These are phyloP conservation scores for Pinus tabuliformis DNA, from an alignment of 75 land plant species.

Conservation along the genomic window DNA sequence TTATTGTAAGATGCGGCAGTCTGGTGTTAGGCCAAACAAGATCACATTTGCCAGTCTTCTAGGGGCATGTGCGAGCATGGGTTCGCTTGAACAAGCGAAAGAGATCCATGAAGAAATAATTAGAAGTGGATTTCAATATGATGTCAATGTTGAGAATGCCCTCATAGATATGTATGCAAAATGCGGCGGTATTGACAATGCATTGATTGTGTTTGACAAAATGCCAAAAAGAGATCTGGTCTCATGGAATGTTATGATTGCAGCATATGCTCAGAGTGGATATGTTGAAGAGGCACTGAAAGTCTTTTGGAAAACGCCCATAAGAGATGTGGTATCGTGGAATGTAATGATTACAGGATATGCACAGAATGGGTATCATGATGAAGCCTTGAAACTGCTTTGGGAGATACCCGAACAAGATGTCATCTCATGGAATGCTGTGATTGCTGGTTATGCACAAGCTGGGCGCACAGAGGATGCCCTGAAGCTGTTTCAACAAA, in stretches of 20 bases:
- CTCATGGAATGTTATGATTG: slow-evolving; percentile 49
- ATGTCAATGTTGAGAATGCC: slow-evolving; percentile 37
- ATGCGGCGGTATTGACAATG: slow-evolving; percentile 40
- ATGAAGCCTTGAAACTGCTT: slow-evolving; percentile 9
- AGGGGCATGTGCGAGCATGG: slow-evolving; percentile 33
- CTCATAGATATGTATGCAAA: slow-evolving; percentile 58
- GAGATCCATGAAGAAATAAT: slow-evolving; percentile 28
- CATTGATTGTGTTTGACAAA: slow-evolving; percentile 24
- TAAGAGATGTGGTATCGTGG: not conserved
- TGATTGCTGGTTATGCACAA: slow-evolving; percentile 12
- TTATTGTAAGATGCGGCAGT: slow-evolving; percentile 35
- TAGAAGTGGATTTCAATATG: slow-evolving; percentile 24
- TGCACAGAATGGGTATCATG: slow-evolving; percentile 15
- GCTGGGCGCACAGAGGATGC: slow-evolving; percentile 4
- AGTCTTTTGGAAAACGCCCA: slow-evolving; percentile 18
- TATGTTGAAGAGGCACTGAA: slow-evolving; percentile 29
- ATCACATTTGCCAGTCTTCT: slow-evolving; percentile 38
- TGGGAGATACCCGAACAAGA: slow-evolving; percentile 8
- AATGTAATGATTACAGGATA: slow-evolving; percentile 6
- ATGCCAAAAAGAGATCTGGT: slow-evolving; percentile 40
- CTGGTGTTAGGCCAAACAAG: slow-evolving; percentile 31
- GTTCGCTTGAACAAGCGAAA: slow-evolving; percentile 35
- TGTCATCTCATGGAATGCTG: slow-evolving; percentile 18
- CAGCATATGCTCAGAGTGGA: slow-evolving; percentile 31
- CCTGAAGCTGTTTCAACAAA: slow-evolving; percentile 10